phyloP scores from a whole-genome alignment of 495 filamentous ascomycete genomes.

The Penicillium manginii region DNA sequence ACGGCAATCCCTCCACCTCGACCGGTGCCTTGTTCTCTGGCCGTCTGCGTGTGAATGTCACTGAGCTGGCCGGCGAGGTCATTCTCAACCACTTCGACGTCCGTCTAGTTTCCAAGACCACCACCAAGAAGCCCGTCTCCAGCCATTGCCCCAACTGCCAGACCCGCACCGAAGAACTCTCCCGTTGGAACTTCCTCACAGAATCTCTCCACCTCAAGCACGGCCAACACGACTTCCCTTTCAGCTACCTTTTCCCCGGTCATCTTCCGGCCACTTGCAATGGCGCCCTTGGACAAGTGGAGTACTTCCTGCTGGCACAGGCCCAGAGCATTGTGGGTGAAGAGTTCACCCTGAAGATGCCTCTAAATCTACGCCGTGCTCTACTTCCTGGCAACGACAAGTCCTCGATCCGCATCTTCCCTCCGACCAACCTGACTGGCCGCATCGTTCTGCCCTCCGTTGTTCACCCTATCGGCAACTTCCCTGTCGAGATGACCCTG shows the following conservation, averaged over 20 bases:
- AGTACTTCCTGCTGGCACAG: slow-evolving; percentile 80
- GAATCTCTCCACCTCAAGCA: slow-evolving; percentile 64
- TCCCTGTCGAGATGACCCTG: slow-evolving; percentile 76
- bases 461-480: slow-evolving; percentile 85
- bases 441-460: slow-evolving; percentile 77
- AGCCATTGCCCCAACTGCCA: slow-evolving; percentile 77
- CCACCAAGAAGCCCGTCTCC: slow-evolving; percentile 78
- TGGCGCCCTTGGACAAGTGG: slow-evolving; percentile 69
- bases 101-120: slow-evolving; percentile 64
- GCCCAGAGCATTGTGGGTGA: slow-evolving; percentile 64
- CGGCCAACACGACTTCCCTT: slow-evolving; percentile 82
- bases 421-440: slow-evolving; percentile 89
- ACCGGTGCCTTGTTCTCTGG: slow-evolving; percentile 88
- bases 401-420: slow-evolving; percentile 86
- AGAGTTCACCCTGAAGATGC: slow-evolving; percentile 64
- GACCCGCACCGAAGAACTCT: slow-evolving; percentile 68
- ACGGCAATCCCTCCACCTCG: slow-evolving; percentile 72
- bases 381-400: slow-evolving; percentile 75
- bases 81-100: slow-evolving; percentile 73
- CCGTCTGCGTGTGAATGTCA: slow-evolving; percentile 72
- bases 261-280: slow-evolving; percentile 82
- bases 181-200: slow-evolving; percentile 76
- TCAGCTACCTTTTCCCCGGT: slow-evolving; percentile 86
- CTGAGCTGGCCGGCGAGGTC: slow-evolving; percentile 56
- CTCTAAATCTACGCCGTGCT: slow-evolving; percentile 74